Evolutionary conservation across 495 filamentous ascomycete species (phyloP), one percentile per base, ranked within the genome.

Genomic region (Xylaria longipes): DNA sequence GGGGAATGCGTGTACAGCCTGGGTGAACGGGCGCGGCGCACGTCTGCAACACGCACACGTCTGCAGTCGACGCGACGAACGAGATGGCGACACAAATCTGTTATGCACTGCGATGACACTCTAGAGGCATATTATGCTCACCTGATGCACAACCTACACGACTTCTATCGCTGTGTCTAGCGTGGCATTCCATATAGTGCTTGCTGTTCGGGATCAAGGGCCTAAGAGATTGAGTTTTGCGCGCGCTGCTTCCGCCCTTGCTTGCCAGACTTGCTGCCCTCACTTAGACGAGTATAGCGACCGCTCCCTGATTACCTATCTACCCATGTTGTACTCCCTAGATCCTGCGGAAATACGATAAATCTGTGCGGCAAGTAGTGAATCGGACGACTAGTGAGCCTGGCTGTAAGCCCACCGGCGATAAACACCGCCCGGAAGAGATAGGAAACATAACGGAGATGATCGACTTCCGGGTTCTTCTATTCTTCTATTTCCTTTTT

Each of bases 91-190:
- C 71, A 71, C 72, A 74, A 65, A 52, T 37, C 70, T 54, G 61
- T 70, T 72, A 69, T 70, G 72, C 75, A 70, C 46, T 62, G 73
- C 63, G 65, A 71, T 77, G 77, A 73, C 43, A 77, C 75, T 69
- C 31, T 71, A 31, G 35, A 14, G 6, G 39, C 35, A 33, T 46
- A 65, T 54, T 67, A 50, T 65, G 17, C 39, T 72, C 67, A 62
- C 70, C 65, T 72, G 68, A 57, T 74, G 72, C 70, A 73, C 57
- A n/a, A 29, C 33, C 31, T 60, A 37, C 12, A 35, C n/a, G 9
- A 22, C 60, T 29, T 43, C 37, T 43, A 43, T 43, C 22, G 22
- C 60, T 43, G 1, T 63, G 37, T 29, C 37, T 27, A 17, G 60
- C 60, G 60, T 63, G 60, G 60, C 60, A 43, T 43, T 22, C 60